A percentile compares a stretch with the other conserved stretches of the same genome.
Conservation (phyloP, 2,329 filamentous ascomycete genomes). For the Aspergillus novoparasiticus region DNA sequence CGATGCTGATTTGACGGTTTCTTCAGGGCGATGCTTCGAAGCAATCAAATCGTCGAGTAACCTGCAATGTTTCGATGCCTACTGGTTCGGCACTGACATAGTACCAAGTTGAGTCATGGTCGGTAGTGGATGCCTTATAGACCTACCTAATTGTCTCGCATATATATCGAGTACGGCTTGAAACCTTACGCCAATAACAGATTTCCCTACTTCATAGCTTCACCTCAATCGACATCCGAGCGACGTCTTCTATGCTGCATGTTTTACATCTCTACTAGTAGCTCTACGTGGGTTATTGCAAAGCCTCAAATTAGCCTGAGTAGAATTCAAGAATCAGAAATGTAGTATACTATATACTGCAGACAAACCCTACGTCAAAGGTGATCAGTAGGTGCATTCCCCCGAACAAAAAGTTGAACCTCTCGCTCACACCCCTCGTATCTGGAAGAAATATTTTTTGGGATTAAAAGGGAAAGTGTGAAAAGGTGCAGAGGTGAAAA, state of each 20-base stretch:
- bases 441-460: background rate
- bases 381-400: background rate
- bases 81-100: background rate
- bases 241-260: background rate
- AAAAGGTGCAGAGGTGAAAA: background rate
- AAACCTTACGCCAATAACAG: too few relatives aligned
- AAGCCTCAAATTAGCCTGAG: background rate
- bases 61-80: background rate
- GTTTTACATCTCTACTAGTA: background rate
- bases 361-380: background rate
- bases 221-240: background rate
- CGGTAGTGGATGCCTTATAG: background rate
- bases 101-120: background rate
- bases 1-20: background rate
- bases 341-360: background rate
- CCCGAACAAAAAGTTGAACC: background rate
- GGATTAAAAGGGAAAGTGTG: background rate
- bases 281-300: background rate
- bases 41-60: background rate
- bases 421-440: background rate
- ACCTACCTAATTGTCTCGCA: background rate
- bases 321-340: background rate
- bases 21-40: background rate
- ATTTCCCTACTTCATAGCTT: background rate
- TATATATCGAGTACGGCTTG: background rate